These are phyloP conservation scores for Bolboschoenoplectus hybrid DNA, from an alignment of 202 grass and related monocot species.

Conservation along the genomic window DNA sequence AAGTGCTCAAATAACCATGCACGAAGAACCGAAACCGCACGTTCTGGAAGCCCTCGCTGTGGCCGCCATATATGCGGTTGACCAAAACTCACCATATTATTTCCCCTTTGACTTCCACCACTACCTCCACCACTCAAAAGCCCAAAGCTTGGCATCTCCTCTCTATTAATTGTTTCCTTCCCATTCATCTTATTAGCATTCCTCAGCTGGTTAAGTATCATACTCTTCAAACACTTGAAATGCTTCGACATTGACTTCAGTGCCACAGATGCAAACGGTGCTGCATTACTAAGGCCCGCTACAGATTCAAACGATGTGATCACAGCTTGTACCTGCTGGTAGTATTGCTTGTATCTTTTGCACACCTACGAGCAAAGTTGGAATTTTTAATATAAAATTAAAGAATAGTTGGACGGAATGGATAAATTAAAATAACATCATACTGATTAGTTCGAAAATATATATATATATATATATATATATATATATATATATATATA, in stretches of 20 bases:
- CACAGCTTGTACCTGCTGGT: conserved; percentile 72
- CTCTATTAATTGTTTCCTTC: conserved; percentile 52
- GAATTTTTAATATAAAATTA: background rate
- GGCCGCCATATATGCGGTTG: conserved; percentile 78
- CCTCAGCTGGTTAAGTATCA: conserved; percentile 66
- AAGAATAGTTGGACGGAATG: background rate
- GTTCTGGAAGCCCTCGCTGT: conserved; percentile 79
- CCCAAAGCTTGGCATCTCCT: conserved; percentile 61
- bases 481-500: conserved; percentile 23
- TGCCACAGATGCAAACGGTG: conserved; percentile 68
- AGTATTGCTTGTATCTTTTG: conserved; percentile 88
- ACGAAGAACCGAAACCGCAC: conserved; percentile 87
- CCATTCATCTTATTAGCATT: conserved; percentile 49
- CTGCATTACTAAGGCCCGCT: conserved; percentile 72
- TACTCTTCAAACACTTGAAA: conserved; percentile 73
- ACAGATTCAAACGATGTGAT: conserved; percentile 79
- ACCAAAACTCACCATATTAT: conserved; percentile 40
- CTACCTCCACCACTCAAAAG: conserved; percentile 49
- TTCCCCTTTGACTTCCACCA: conserved; percentile 48
- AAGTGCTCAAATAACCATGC: conserved; percentile 91
- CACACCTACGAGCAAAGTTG: conserved; percentile 59
- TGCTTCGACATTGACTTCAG: conserved; percentile 82
- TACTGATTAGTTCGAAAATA: conserved; percentile 3
- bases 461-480: conserved; percentile 12
- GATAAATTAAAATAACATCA: conserved; percentile 25